phyloP scores from a whole-genome alignment of 78 protist species.

The Dictyostelium purpureum region DNA sequence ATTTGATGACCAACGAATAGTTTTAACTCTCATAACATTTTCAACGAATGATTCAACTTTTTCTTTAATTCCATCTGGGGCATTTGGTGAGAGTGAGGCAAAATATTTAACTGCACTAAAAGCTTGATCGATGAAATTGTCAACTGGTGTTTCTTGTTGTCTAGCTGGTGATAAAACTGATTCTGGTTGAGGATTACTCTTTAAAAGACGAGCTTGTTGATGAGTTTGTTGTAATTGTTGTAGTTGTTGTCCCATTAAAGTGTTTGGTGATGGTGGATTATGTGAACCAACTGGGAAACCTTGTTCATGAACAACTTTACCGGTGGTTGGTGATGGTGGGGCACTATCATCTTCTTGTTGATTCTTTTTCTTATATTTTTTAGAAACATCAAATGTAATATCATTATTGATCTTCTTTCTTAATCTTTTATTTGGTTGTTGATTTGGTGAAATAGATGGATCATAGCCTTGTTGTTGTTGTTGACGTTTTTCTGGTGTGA shows the following conservation, averaged over 20 bases:
- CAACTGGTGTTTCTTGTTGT: slow-evolving; percentile 23
- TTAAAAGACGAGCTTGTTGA: neutral
- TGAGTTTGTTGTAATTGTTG: slow-evolving; percentile 17
- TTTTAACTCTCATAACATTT: slow-evolving; percentile 5
- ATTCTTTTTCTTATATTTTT: slow-evolving; percentile 13
- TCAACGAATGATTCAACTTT: neutral
- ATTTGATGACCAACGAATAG: slow-evolving; percentile 60
- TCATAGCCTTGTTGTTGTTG: neutral
- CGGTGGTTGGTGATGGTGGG: neutral
- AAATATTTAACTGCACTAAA: slow-evolving; percentile 32
- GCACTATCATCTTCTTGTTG: neutral
- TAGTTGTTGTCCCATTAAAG: slow-evolving; percentile 2
- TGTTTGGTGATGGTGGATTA: slow-evolving; percentile 4
- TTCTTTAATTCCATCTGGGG: slow-evolving; percentile 5
- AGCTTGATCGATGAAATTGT: slow-evolving; percentile 31
- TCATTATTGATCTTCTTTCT: slow-evolving; percentile 15
- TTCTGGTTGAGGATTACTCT: neutral
- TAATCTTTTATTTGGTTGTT: neutral
- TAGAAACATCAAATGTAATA: neutral
- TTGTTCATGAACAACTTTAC: neutral
- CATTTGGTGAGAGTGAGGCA: neutral
- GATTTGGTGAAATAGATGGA: slow-evolving; percentile 12
- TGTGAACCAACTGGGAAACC: neutral
- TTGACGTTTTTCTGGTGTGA: too few species aligned
- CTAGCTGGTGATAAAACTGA: slow-evolving; percentile 41